Base-by-base conservation (phyloP, 129 eudicot genomes). In the Chrysanthemum lavandulifolium region DNA sequence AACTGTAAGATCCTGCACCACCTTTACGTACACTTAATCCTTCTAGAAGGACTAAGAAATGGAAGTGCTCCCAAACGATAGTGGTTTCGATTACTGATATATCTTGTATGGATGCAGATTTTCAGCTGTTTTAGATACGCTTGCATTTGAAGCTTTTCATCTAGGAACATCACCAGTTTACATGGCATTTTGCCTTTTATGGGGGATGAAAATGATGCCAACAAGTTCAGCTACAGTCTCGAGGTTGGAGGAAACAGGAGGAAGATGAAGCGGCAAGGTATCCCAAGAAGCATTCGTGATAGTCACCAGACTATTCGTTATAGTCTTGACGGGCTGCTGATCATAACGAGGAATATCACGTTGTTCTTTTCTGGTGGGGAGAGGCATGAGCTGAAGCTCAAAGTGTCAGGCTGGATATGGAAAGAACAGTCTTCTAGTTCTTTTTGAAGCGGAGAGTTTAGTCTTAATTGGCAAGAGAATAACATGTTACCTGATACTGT, bases 121-220 rank as follows among this genome's bases (percentile, higher is more conserved):
- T 87, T 84, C 87, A 87, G 84, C 63, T 84, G 87, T 23, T 84
- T 72, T n/a, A 87, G 92, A 50, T 64, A 81, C 65, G 92, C 80
- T 77, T 87, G 87, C 93, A 87, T 81, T 87, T 84, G 93, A 87
- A 75, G 89, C 93, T 0, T 87, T 87, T 79, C 81, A 84, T 36
- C 14, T 81, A 49, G 84, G 89, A 53, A 73, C 52, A 13, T 83
- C 89, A 2, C 93, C 93, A 0, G 86, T 87, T 71, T 84, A 84
- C 81, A 87, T 84, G 82, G 86, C 86, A 3, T 87, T 87, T 64
- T 87, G 62, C 78, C 85, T 27, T 87, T 87, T 62, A 87, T 84
- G 86, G 92, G 92, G 86, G 25, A 84, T n/a, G 85, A 84, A 29
- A 66, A 82, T 31, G 92, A 87, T 45, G 92, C 86, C 19, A 79